A percentile compares a stretch with the other conserved stretches of the same genome.
These are phyloP conservation scores for Ustilago shanxiensis DNA, from an alignment of 1,284 basidiomycete species.

Conservation along the genomic window DNA sequence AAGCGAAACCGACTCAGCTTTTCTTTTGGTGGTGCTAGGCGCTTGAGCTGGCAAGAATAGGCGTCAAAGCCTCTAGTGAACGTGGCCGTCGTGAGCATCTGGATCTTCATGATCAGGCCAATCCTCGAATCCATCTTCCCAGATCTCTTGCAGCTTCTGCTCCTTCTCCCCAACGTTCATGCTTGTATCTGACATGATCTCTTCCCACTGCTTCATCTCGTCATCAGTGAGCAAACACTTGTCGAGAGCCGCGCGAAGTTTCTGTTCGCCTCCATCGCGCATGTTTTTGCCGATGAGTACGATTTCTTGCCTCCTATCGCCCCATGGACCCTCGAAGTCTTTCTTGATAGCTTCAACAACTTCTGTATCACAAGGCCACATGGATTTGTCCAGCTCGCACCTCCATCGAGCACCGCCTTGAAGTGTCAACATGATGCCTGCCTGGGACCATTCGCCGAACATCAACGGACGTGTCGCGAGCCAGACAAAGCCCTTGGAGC, in stretches of 20 bases:
- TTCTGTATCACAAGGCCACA: slow-evolving; percentile 71
- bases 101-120: slow-evolving; percentile 68
- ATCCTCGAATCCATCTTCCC: slow-evolving; percentile 71
- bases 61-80: slow-evolving; percentile 15
- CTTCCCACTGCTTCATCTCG: slow-evolving; percentile 71
- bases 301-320: slow-evolving; percentile 72
- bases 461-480: slow-evolving; percentile 62
- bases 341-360: slow-evolving; percentile 70
- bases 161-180: slow-evolving; percentile 43
- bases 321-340: slow-evolving; percentile 72
- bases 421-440: slow-evolving; percentile 72
- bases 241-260: slow-evolving; percentile 70
- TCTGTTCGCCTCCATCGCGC: slow-evolving; percentile 62
- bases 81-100: slow-evolving; percentile 57
- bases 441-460: slow-evolving; percentile 73
- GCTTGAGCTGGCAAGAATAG: background rate
- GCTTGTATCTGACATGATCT: slow-evolving; percentile 68
- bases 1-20: background rate
- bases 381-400: slow-evolving; percentile 68
- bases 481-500: slow-evolving; percentile 73
- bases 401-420: slow-evolving; percentile 71
- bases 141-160: slow-evolving; percentile 67
- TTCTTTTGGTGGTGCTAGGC: background rate
- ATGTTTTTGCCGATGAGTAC: slow-evolving; percentile 70
- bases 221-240: slow-evolving; percentile 70